phyloP scores from a whole-genome alignment of 495 filamentous ascomycete species.

The Daldinia childiae region DNA sequence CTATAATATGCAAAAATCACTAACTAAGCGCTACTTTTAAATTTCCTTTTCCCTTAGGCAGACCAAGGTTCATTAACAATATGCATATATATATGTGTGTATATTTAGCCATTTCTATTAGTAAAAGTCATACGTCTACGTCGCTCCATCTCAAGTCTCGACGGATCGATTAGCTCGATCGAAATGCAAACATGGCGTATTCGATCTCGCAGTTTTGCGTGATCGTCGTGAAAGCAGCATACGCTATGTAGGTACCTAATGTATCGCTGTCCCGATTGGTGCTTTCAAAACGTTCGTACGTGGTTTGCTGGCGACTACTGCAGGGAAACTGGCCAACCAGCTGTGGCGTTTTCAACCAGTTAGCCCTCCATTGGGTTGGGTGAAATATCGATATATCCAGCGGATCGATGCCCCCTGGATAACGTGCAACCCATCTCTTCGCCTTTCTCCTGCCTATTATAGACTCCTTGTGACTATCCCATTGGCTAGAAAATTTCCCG shows the following conservation, averaged over 20 bases:
- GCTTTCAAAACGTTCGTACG: not conserved
- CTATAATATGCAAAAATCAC: not conserved
- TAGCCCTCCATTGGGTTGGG: constrained; percentile 34
- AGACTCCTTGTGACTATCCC: constrained; percentile 18
- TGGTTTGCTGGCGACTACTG: constrained; percentile 3
- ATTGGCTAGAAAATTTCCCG: constrained; percentile 39
- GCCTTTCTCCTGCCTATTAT: constrained; percentile 24
- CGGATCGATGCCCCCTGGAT: constrained; percentile 30
- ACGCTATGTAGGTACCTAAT: not conserved
- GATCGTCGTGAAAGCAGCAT: constrained; percentile 15
- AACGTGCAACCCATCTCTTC: constrained; percentile 26
- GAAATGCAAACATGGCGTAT: constrained; percentile 25
- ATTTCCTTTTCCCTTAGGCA: not conserved
- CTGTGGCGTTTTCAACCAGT: constrained; percentile 6
- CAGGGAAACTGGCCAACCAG: constrained; percentile 20
- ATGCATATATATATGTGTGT: not conserved
- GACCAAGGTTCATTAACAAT: not conserved
- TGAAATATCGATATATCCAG: constrained; percentile 32
- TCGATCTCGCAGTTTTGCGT: constrained; percentile 42
- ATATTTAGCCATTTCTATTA: constrained; percentile 35
- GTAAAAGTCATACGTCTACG: not conserved
- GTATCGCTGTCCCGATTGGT: constrained; percentile 24
- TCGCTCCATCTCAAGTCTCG: not conserved
- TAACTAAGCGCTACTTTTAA: not conserved
- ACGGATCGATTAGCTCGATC: constrained; percentile 25